Conservation (phyloP, 257 asterid genomes). For the Oldenlandia corymbosa region DNA sequence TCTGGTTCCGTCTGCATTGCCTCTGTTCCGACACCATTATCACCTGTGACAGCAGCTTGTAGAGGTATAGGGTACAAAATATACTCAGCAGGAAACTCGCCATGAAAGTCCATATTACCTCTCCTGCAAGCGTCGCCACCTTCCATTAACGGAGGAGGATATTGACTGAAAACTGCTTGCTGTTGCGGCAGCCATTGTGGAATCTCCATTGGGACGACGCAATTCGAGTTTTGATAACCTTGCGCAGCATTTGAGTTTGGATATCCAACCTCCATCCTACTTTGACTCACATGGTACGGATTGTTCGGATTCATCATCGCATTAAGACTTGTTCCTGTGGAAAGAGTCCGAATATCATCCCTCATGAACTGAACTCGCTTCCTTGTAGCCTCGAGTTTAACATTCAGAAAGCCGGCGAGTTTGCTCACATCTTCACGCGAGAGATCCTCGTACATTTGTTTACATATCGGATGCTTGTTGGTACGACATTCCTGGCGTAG, state of each 20-base stretch:
- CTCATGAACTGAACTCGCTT: background rate
- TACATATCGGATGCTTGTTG: slow-evolving; percentile 11
- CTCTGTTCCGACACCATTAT: background rate
- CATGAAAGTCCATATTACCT: background rate
- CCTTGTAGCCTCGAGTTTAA: background rate
- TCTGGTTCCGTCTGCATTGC: background rate
- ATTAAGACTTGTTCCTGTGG: too few species aligned
- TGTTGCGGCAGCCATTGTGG: background rate
- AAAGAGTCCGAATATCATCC: background rate
- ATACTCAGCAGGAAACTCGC: too few species aligned
- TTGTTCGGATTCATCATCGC: background rate
- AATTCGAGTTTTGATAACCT: background rate
- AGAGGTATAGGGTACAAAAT: too few species aligned
- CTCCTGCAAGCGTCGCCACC: too few species aligned
- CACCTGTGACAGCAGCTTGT: background rate
- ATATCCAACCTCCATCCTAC: too few species aligned
- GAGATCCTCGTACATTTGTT: background rate
- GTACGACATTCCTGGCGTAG: background rate
- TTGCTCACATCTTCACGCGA: background rate
- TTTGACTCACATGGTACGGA: background rate
- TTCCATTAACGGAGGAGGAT: too few species aligned
- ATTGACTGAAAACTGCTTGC: background rate
- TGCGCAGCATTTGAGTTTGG: background rate
- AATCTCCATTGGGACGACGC: background rate
- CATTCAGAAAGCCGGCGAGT: background rate